phyloP scores from a whole-genome alignment of 176 grass and related monocot species.

The Miscanthus lutarioriparius region DNA sequence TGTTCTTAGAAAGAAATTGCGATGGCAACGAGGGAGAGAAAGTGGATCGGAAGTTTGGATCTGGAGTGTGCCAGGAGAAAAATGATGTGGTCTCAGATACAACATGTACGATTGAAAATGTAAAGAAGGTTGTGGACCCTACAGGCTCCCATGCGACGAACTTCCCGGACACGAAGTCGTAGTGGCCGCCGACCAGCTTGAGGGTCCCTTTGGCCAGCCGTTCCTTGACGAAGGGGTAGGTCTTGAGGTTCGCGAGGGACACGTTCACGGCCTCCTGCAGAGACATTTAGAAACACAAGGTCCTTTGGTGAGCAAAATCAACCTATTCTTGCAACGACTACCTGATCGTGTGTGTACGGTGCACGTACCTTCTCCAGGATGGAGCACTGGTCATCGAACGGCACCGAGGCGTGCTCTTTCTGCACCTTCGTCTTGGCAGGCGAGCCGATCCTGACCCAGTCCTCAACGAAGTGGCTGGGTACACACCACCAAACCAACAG shows the following conservation, averaged over 20 bases:
- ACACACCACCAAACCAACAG: neutral
- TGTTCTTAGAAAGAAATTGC: no score
- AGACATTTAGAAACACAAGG: neutral
- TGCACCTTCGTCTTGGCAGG: conserved; percentile 69
- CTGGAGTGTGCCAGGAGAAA: neutral
- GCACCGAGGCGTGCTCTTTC: neutral
- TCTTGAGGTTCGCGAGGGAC: conserved; percentile 59
- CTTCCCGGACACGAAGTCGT: conserved; percentile 52
- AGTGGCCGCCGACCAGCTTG: conserved; percentile 58
- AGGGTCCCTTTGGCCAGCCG: conserved; percentile 46
- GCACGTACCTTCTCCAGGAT: conserved; percentile 61
- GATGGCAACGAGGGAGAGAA: neutral
- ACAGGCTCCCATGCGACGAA: conserved; percentile 41
- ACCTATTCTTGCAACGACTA: neutral
- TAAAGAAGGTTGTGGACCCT: neutral
- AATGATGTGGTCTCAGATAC: neutral
- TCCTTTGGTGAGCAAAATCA: neutral
- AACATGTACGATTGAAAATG: neutral
- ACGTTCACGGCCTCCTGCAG: conserved; percentile 65
- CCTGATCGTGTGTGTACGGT: neutral
- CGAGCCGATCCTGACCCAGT: conserved; percentile 76
- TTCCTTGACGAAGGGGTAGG: conserved; percentile 70
- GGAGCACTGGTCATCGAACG: conserved; percentile 65
- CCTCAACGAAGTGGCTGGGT: conserved; percentile 78
- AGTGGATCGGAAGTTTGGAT: neutral